Percentiles rank a stretch among this genome's conserved stretches.
phyloP scores from a whole-genome alignment of 257 asterid species.

The Solanum infundibuliforme region DNA sequence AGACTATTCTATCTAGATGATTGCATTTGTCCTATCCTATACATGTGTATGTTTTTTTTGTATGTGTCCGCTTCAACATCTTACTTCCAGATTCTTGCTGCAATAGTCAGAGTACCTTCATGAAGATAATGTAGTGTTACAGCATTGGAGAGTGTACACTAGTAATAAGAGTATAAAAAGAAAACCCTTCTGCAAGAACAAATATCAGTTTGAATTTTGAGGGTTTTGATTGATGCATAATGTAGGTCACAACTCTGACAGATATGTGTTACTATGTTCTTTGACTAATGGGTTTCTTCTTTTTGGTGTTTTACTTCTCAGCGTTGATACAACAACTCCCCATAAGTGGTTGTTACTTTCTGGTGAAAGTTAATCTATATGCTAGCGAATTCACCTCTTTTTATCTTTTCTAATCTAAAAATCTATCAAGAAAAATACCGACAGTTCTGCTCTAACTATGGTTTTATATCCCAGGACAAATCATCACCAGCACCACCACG shows the following conservation, averaged over 20 bases:
- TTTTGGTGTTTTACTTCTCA: neutral
- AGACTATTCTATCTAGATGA: neutral
- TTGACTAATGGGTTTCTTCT: neutral
- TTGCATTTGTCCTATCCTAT: neutral
- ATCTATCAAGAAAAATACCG: neutral
- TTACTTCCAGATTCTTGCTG: neutral
- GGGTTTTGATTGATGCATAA: neutral
- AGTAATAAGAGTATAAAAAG: neutral
- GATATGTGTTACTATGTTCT: neutral
- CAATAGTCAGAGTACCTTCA: neutral
- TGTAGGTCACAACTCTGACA: neutral
- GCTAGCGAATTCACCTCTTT: neutral
- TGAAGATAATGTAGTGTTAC: neutral
- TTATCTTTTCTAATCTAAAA: neutral
- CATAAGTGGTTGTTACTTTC: neutral
- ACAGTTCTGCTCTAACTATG: constrained; percentile 16
- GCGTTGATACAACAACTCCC: neutral
- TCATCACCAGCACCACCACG: constrained; percentile 20
- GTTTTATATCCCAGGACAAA: constrained; percentile 63
- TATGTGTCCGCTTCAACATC: neutral
- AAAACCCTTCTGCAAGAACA: neutral
- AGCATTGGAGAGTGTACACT: neutral
- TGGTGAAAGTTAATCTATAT: neutral
- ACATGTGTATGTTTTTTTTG: neutral
- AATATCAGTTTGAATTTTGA: neutral